Percentiles rank a stretch among this genome's conserved stretches.
Evolutionary conservation across 169 alveolate genomes (phyloP).

Genomic region (Plasmodium cynomolgi): DNA sequence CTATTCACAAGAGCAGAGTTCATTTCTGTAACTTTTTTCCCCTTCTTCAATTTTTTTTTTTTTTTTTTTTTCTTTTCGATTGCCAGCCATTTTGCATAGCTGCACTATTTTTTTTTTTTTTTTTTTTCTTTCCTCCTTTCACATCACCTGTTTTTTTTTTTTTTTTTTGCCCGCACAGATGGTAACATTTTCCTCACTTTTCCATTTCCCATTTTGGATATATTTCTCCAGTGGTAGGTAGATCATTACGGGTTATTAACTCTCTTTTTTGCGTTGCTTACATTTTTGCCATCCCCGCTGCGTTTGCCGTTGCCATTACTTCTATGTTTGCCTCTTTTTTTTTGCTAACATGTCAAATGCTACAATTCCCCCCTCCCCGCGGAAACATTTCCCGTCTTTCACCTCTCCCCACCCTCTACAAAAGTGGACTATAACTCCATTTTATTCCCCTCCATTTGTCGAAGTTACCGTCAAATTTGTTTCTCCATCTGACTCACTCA

Average conservation of each 20-base stretch:
- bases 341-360: neutral
- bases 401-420: neutral
- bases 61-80: constrained; percentile 16
- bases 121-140: constrained; percentile 15
- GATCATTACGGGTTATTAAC: neutral
- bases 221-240: neutral
- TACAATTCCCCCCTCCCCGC: neutral
- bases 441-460: neutral
- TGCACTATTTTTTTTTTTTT: neutral
- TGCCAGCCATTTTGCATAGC: constrained; percentile 10
- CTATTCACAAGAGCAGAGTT: neutral
- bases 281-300: neutral
- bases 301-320: neutral
- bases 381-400: neutral
- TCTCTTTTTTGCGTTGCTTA: neutral
- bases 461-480: neutral
- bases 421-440: neutral
- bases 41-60: constrained; percentile 23
- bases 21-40: constrained; percentile 19
- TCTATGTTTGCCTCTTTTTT: neutral
- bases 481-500: neutral
- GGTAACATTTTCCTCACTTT: constrained; percentile 14
- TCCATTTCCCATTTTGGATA: constrained; percentile 1
- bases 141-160: constrained; percentile 22
- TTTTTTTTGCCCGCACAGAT: neutral